Evolutionary conservation across 2,329 filamentous ascomycete species (phyloP), one percentile per base, ranked within the genome.

Genomic region (Ceratocystis diversiconidia): DNA sequence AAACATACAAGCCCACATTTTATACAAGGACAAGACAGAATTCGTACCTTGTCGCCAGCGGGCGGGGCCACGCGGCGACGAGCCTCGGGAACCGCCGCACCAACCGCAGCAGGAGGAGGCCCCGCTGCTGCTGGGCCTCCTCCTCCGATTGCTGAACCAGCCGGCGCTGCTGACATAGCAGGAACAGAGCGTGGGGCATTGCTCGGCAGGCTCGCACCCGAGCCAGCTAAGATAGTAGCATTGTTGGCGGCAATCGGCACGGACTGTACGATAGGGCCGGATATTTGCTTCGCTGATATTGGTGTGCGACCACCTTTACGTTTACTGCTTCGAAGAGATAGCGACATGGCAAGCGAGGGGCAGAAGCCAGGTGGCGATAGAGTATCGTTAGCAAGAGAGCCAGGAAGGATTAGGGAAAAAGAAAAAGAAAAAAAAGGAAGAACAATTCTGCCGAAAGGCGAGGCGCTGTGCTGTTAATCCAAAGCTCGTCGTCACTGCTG

Each of bases 241-340:
- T 67, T 67, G 43, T 67, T 67, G 12, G 66, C 66, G 7, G 66
- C 66, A 44, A 67, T 63, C 69, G 75, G 73, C 67, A 73, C 79
- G 75, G 82, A 76, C 69, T 83, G 81, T 15, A 77, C 75, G 68
- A 86, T 81, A 22, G 84, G 84, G 41, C 76, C 79, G 3, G 84
- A 86, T 69, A 87, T 86, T 73, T 86, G 82, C 69, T 79, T 78
- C 32, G 83, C 80, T 72, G 83, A 85, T 72, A 86, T 86, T 66
- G 76, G 76, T 19, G 83, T 82, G n/a, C 83, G 80, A 59, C 74
- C 77, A 72, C 85, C 85, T 70, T 84, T 78, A 74, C 85, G 86
- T 65, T 76, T 73, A 32, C 82, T 82, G 73, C 79, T 85, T 48
- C 85, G 79, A 66, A 87, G 79, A 66, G 85, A 87, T 70, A 86